Evolutionary conservation across 2,329 filamentous ascomycete species (phyloP).

Genomic region (Trichophyton schoenleinii): DNA sequence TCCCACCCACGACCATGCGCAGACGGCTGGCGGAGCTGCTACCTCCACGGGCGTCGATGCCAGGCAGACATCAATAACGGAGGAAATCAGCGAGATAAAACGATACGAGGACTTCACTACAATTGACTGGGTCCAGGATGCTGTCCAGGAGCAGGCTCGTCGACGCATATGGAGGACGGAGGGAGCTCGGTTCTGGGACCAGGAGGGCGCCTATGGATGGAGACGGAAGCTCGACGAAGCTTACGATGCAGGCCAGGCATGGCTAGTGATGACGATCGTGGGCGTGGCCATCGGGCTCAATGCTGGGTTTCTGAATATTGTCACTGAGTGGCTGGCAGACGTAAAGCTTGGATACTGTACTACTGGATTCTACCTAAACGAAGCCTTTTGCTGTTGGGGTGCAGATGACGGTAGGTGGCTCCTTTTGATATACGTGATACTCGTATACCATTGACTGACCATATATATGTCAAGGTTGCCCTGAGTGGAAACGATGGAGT

Average conservation of each 20-base stretch:
- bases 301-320: slow-evolving; percentile 83
- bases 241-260: slow-evolving; percentile 92
- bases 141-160: slow-evolving; percentile 73
- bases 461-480: slow-evolving; percentile 47
- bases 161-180: slow-evolving; percentile 63
- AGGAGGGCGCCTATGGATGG: slow-evolving; percentile 60
- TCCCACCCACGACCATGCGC: slow-evolving; percentile 45
- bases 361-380: slow-evolving; percentile 92
- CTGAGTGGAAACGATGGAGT: slow-evolving; percentile 84
- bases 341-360: slow-evolving; percentile 93
- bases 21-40: slow-evolving; percentile 42
- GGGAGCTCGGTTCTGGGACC: slow-evolving; percentile 58
- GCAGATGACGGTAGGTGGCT: slow-evolving; percentile 57
- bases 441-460: slow-evolving; percentile 6
- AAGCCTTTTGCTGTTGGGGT: slow-evolving; percentile 96
- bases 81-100: slow-evolving; percentile 96
- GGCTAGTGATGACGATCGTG: slow-evolving; percentile 93
- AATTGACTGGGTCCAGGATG: slow-evolving; percentile 95
- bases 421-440: background rate
- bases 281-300: slow-evolving; percentile 85
- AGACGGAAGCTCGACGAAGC: slow-evolving; percentile 67
- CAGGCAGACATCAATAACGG: slow-evolving; percentile 57
- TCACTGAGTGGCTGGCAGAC: slow-evolving; percentile 93
- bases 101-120: slow-evolving; percentile 98
- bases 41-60: slow-evolving; percentile 40